Base-by-base conservation (phyloP, 2,329 filamentous ascomycete genomes). In the Colletotrichum euphorbiae region DNA sequence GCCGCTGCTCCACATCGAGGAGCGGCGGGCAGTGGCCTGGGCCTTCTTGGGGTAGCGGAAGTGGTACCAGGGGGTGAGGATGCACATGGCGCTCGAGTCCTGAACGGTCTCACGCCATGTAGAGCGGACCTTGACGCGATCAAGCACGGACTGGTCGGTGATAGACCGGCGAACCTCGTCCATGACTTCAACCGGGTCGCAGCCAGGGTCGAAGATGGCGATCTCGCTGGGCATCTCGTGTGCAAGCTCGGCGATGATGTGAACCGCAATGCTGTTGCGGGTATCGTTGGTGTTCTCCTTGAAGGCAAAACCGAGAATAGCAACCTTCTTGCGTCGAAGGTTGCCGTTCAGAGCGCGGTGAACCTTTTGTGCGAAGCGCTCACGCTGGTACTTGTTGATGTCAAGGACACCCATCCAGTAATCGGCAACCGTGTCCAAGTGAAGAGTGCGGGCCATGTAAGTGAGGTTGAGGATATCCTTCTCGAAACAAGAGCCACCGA, bases 281-380 rank as follows among this genome's bases (percentile, higher is more conserved):
- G 90, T 92, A 75, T 94, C 92, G 21, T 87, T 88, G 0, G 92
- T 94, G 77, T 93, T 87, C 79, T 92, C 91, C 83, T 95, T 94
- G 81, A 93, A 94, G 8, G 91, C 90, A 72, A 90, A 94, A 4
- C 92, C 92, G 6, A 94, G 84, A 2, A 94, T 82, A 3, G 90
- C 85, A 13, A 94, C 81, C 79, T 92, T 93, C 82, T 93, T 93
- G 67, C 87, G 86, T 3, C 84, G 83, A 6, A 93, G 81, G 9
- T 89, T 92, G 75, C 90, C 89, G 78, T 92, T 89, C 58, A 94
- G 83, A 62, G 86, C 87, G 68, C 83, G 83, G 72, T 93, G 86
- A 48, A 94, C 87, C 55, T 88, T 85, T 71, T 85, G 83, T 6
- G 87, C 86, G 79, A 93, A 93, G 31, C 92, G 86, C 57, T 89